Percentiles rank a stretch among this genome's conserved stretches.
Conservation (phyloP, 306 rosid species). For the Luffa acutangula region DNA sequence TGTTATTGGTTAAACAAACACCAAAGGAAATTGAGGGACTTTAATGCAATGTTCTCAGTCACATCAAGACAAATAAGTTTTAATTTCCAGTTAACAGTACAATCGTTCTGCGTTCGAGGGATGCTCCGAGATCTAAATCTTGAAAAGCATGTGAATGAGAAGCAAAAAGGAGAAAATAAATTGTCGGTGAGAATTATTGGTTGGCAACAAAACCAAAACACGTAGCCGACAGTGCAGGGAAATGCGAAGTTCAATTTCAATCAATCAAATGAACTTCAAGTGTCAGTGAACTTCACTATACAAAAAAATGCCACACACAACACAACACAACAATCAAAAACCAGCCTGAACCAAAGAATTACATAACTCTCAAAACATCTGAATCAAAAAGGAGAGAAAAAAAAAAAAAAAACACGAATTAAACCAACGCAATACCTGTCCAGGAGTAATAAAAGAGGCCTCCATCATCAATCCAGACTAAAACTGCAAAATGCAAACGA, state of each 20-base stretch:
- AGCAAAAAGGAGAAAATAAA: background rate
- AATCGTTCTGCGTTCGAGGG: background rate
- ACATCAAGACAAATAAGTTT: background rate
- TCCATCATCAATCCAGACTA: background rate
- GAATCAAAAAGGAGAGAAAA: background rate
- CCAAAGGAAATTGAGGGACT: background rate
- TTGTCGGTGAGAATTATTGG: constrained; percentile 5
- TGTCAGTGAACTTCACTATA: background rate
- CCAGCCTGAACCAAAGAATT: background rate
- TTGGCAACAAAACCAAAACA: constrained; percentile 2
- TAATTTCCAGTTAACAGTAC: background rate
- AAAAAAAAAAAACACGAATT: background rate
- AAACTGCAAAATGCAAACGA: constrained; percentile 4
- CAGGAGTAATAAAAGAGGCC: background rate
- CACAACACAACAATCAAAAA: background rate
- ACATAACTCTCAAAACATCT: background rate
- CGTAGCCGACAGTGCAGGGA: constrained; percentile 2
- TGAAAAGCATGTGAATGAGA: background rate
- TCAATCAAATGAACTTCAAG: background rate
- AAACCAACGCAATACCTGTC: constrained; percentile 10
- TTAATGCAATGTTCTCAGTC: background rate
- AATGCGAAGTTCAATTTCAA: constrained; percentile 1
- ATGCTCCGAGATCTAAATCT: background rate
- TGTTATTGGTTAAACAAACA: background rate
- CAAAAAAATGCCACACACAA: background rate